These are phyloP conservation scores for Begonia loranthoides DNA, from an alignment of 306 rosid species.

Conservation along the genomic window DNA sequence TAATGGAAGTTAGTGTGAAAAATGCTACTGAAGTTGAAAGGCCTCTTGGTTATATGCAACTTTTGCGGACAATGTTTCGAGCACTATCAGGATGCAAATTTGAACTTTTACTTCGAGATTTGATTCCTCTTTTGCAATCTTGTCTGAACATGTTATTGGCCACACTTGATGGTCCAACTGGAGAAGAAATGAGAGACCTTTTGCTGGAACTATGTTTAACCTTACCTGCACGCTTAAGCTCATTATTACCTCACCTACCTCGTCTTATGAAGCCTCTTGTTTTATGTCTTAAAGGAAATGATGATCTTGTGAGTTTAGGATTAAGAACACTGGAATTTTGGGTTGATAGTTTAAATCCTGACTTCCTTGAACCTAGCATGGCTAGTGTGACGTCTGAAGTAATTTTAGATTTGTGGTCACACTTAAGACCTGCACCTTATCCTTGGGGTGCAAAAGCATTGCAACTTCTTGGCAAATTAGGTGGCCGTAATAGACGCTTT, in stretches of 20 bases:
- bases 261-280: slow-evolving; percentile 98
- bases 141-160: slow-evolving; percentile 91
- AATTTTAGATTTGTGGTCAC: slow-evolving; percentile 92
- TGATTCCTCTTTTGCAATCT: slow-evolving; percentile 82
- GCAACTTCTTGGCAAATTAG: slow-evolving; percentile 97
- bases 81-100: slow-evolving; percentile 87
- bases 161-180: slow-evolving; percentile 95
- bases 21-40: slow-evolving; percentile 84
- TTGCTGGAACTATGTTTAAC: slow-evolving; percentile 91
- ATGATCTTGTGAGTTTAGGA: slow-evolving; percentile 86
- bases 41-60: slow-evolving; percentile 96
- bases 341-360: slow-evolving; percentile 99
- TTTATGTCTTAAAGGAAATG: slow-evolving; percentile 78
- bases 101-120: slow-evolving; percentile 87
- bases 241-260: slow-evolving; percentile 79
- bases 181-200: slow-evolving; percentile 92
- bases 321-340: slow-evolving; percentile 93
- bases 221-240: slow-evolving; percentile 94
- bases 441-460: slow-evolving; percentile 95
- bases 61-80: slow-evolving; percentile 74
- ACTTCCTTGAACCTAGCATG: slow-evolving; percentile 97
- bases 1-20: slow-evolving; percentile 94
- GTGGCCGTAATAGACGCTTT: slow-evolving; percentile 96
- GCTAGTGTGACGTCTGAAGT: slow-evolving; percentile 90
- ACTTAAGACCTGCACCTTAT: slow-evolving; percentile 80